Percentiles rank a stretch among this genome's conserved stretches.
Conservation (phyloP, 805 yeast genomes). For the Tetrapisispora pingtungensis region DNA sequence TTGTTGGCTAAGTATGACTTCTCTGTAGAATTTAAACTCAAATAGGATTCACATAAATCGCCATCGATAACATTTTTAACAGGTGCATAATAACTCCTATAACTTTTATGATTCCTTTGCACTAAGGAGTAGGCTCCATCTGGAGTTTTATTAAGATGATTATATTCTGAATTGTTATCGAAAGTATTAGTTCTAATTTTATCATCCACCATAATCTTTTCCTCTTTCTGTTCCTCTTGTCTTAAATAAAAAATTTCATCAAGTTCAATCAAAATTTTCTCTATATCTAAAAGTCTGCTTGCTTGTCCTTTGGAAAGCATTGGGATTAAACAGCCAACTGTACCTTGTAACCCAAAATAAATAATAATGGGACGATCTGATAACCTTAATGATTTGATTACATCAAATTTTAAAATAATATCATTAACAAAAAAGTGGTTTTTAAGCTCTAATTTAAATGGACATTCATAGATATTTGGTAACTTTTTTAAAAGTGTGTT, state of each 20-base stretch:
- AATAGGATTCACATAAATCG: slow-evolving; percentile 61
- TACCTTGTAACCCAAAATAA: slow-evolving; percentile 74
- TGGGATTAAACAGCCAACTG: slow-evolving; percentile 67
- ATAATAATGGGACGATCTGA: slow-evolving; percentile 54
- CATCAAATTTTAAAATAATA: slow-evolving; percentile 50
- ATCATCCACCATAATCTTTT: slow-evolving; percentile 2
- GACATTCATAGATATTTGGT: slow-evolving; percentile 26
- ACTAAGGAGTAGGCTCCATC: slow-evolving; percentile 33
- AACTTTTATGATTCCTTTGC: slow-evolving; percentile 59
- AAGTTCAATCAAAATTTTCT: slow-evolving; percentile 33
- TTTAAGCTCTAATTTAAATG: slow-evolving; percentile 39
- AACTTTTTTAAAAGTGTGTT: slow-evolving; percentile 4
- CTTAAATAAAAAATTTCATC: slow-evolving; percentile 14
- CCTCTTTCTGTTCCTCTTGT: slow-evolving; percentile 10
- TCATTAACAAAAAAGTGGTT: slow-evolving; percentile 64
- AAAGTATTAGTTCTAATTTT: background rate
- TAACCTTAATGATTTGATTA: slow-evolving; percentile 25
- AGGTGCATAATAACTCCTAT: slow-evolving; percentile 76
- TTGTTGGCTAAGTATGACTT: slow-evolving; percentile 24
- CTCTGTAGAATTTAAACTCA: slow-evolving; percentile 16
- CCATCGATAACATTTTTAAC: slow-evolving; percentile 75
- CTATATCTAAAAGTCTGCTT: slow-evolving; percentile 46
- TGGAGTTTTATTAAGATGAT: slow-evolving; percentile 1
- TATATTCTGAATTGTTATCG: background rate
- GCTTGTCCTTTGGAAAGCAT: slow-evolving; percentile 52